phyloP scores from a whole-genome alignment of 371 early-diverging fungal genomes.

The Aphelidium insulamus region DNA sequence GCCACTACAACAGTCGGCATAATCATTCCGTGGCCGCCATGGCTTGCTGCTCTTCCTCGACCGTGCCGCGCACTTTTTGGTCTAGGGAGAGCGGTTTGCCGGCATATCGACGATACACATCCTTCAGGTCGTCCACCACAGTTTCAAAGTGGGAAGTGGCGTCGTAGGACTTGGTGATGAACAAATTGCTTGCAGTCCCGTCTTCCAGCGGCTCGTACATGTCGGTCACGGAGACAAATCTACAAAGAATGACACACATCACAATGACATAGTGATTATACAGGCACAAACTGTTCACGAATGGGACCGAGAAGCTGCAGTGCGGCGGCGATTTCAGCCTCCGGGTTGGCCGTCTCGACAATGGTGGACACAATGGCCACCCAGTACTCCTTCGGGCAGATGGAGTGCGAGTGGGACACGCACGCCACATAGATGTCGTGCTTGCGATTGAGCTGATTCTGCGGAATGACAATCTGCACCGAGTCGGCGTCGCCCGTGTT shows the following conservation, averaged over 20 bases:
- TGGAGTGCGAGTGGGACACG: conserved; percentile 68
- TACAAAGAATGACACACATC: not conserved
- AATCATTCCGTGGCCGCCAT: too few relatives aligned
- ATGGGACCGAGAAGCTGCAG: conserved; percentile 74
- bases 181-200: conserved; percentile 62
- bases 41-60: conserved; percentile 24
- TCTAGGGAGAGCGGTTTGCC: conserved; percentile 61
- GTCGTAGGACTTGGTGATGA: conserved; percentile 85
- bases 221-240: conserved; percentile 53
- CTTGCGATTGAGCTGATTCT: conserved; percentile 75
- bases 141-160: conserved; percentile 97
- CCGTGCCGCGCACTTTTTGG: conserved; percentile 34
- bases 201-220: conserved; percentile 62
- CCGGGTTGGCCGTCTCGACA: conserved; percentile 71
- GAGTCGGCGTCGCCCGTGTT: conserved; percentile 70
- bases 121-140: conserved; percentile 85
- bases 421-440: conserved; percentile 89
- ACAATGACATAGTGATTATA: conserved; percentile 4
- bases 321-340: conserved; percentile 68
- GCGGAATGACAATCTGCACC: conserved; percentile 85
- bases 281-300: conserved; percentile 32
- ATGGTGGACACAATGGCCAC: conserved; percentile 89
- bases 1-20: too few relatives aligned
- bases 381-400: conserved; percentile 64
- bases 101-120: conserved; percentile 71